phyloP scores from a whole-genome alignment of 345 rosid genomes.

The Geranium rotundifolium region DNA sequence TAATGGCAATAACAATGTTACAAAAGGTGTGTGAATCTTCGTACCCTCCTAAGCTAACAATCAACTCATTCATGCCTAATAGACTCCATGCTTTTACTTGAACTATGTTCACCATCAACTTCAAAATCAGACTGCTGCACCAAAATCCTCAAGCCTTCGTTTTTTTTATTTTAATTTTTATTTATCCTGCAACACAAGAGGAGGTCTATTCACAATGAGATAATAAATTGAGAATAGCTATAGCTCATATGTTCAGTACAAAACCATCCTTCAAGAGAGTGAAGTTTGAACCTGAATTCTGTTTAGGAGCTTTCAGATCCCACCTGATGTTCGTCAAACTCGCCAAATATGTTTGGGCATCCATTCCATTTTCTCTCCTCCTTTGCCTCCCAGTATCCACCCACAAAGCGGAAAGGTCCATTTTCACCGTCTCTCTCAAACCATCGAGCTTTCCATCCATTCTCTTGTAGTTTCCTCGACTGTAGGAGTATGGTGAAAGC shows the following conservation, averaged over 20 bases:
- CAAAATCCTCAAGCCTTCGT: neutral
- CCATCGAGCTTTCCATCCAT: constrained; percentile 94
- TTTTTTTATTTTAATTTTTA: no score
- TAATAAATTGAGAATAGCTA: no score
- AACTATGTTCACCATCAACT: neutral
- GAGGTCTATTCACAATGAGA: neutral
- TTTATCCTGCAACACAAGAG: neutral
- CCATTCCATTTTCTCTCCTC: constrained; percentile 52
- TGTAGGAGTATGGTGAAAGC: constrained; percentile 12
- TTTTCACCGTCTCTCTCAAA: constrained; percentile 46
- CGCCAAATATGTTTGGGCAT: constrained; percentile 79
- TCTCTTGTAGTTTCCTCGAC: constrained; percentile 83
- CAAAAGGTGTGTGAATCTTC: neutral
- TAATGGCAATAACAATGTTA: no score
- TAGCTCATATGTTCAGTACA: no score
- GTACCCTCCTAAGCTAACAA: no score
- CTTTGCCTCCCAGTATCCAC: constrained; percentile 93
- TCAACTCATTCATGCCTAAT: neutral
- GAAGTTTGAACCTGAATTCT: neutral
- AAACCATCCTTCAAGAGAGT: no score
- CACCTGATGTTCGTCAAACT: constrained; percentile 35
- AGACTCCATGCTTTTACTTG: constrained; percentile 2
- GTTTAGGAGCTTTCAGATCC: constrained; percentile 10
- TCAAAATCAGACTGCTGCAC: neutral
- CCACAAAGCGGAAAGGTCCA: constrained; percentile 52